phyloP scores from a whole-genome alignment of 2,329 filamentous ascomycete species.

The Talaromyces piceae region DNA sequence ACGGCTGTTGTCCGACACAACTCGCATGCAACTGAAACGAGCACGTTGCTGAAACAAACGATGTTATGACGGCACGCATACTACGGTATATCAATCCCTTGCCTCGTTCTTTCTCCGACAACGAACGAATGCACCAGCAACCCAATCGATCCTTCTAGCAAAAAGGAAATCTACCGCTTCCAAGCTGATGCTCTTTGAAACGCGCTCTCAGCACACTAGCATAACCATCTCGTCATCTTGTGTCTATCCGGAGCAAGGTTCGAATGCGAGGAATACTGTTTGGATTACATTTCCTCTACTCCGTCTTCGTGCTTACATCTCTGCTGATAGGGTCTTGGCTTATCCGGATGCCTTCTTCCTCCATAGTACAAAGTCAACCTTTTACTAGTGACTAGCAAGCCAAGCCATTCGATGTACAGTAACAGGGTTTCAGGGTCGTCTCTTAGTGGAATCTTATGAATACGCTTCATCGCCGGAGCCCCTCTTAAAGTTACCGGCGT shows the following conservation, averaged over 20 bases:
- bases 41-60: too few species aligned
- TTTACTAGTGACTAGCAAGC: background rate
- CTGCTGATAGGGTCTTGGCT: background rate
- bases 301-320: background rate
- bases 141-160: background rate
- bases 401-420: too few species aligned
- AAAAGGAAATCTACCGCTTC: background rate
- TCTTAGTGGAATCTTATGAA: too few species aligned
- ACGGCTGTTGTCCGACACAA: too few species aligned
- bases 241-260: background rate
- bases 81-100: too few species aligned
- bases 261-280: background rate
- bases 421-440: too few species aligned
- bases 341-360: background rate
- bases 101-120: too few species aligned
- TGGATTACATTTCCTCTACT: background rate
- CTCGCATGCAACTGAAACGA: too few species aligned
- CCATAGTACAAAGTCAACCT: background rate
- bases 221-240: background rate
- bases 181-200: background rate
- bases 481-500: too few species aligned
- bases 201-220: background rate
- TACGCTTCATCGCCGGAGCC: too few species aligned
- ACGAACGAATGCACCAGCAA: background rate
- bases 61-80: background rate